Evolutionary conservation across 169 alveolate species (phyloP).

Genomic region (Blepharisma undulans): DNA sequence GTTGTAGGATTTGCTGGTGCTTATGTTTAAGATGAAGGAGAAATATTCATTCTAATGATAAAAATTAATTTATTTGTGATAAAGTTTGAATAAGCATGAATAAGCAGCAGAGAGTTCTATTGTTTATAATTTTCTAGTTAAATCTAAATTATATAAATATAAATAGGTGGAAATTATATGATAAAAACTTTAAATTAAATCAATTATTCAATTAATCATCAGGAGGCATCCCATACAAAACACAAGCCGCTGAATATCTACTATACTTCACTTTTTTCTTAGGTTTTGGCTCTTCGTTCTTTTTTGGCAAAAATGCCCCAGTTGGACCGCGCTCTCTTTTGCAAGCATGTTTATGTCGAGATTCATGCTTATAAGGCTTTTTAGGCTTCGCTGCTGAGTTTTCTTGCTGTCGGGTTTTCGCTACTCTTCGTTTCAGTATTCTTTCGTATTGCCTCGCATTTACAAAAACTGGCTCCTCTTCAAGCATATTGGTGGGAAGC

Average conservation of each 20-base stretch:
- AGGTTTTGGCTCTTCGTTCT: constrained; percentile 44
- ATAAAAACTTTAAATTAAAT: neutral
- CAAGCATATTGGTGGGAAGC: constrained; percentile 41
- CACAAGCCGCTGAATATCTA: constrained; percentile 58
- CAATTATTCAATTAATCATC: constrained; percentile 15
- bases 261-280: constrained; percentile 51
- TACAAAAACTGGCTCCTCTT: constrained; percentile 60
- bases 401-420: constrained; percentile 50
- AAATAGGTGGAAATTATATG: neutral
- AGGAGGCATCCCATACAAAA: constrained; percentile 35
- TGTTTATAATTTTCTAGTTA: neutral
- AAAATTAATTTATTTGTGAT: neutral
- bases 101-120: too few relatives aligned
- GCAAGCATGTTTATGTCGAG: constrained; percentile 65
- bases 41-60: neutral
- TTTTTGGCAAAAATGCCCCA: constrained; percentile 60
- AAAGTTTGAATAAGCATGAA: too few relatives aligned
- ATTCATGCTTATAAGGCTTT: constrained; percentile 63
- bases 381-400: constrained; percentile 29
- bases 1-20: neutral
- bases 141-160: neutral
- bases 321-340: constrained; percentile 61
- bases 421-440: constrained; percentile 63
- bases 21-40: neutral
- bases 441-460: constrained; percentile 64